Percentiles rank a stretch among this genome's conserved stretches.
These are phyloP conservation scores for Talaromyces sp. DNA, from an alignment of 2,329 filamentous ascomycete species.

Conservation along the genomic window DNA sequence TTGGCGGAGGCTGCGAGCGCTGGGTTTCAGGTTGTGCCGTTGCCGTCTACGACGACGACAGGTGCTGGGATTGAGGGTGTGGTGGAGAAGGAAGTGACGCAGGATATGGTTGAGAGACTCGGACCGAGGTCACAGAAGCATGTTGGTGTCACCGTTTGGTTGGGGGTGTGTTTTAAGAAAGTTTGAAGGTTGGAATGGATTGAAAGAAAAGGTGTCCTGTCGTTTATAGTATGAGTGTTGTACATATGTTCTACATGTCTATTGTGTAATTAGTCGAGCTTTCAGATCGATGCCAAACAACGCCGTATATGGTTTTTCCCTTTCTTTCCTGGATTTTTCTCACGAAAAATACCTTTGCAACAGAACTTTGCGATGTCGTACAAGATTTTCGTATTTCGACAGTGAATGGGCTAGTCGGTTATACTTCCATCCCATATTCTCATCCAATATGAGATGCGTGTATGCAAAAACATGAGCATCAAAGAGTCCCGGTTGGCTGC, in stretches of 20 bases:
- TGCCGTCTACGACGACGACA: constrained; percentile 15
- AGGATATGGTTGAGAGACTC: constrained; percentile 53
- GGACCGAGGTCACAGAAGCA: constrained; percentile 61
- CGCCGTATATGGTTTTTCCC: not conserved
- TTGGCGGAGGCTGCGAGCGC: constrained; percentile 44
- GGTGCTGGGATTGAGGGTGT: constrained; percentile 24
- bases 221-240: not conserved
- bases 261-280: not conserved
- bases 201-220: constrained; percentile 2
- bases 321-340: not conserved
- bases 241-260: constrained; percentile 14
- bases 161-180: constrained; percentile 46
- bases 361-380: constrained; percentile 59
- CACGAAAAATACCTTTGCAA: constrained; percentile 44
- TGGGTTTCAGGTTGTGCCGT: constrained; percentile 43
- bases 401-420: constrained; percentile 56
- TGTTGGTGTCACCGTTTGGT: constrained; percentile 54
- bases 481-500: constrained; percentile 61
- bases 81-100: constrained; percentile 44
- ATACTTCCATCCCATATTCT: constrained; percentile 59
- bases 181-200: constrained; percentile 7
- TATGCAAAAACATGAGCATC: constrained; percentile 90
- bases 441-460: constrained; percentile 70
- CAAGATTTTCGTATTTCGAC: constrained; percentile 55
- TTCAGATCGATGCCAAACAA: not conserved